Conservation (phyloP, 1,284 basidiomycete species). For the Porphyrellus sp. region DNA sequence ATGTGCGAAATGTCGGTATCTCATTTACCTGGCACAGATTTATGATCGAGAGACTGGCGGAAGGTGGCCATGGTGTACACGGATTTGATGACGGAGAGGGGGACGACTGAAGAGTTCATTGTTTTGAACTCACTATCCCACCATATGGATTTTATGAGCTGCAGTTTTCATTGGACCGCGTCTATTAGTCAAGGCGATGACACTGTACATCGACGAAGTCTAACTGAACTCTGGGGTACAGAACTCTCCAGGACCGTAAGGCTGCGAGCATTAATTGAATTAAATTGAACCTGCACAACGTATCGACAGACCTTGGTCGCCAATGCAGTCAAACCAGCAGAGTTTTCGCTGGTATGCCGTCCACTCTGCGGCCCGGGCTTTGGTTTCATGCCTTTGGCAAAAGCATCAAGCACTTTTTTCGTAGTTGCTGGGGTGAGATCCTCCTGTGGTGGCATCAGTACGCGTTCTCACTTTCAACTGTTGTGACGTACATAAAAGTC, state of each 20-base stretch:
- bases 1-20: not conserved
- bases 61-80: conserved; percentile 65
- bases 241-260: conserved; percentile 90
- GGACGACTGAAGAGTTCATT: conserved; percentile 51
- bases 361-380: conserved; percentile 91
- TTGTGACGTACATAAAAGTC: conserved; percentile 82
- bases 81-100: conserved; percentile 74
- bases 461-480: not conserved
- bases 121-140: not conserved
- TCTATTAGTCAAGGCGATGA: not conserved
- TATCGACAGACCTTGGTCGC: conserved; percentile 65
- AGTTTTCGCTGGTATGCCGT: conserved; percentile 86
- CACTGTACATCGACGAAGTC: conserved; percentile 15
- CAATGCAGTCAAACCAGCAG: conserved; percentile 83
- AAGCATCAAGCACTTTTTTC: conserved; percentile 82
- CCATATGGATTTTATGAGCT: not conserved
- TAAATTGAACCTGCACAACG: not conserved
- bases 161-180: not conserved
- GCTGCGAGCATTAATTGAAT: conserved; percentile 48
- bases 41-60: conserved; percentile 73
- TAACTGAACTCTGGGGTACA: conserved; percentile 88
- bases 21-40: conserved; percentile 47
- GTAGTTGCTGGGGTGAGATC: conserved; percentile 93
- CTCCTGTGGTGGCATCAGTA: conserved; percentile 56
- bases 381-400: conserved; percentile 83